phyloP scores from a whole-genome alignment of 306 rosid species.

The Cucumis sativus region Cucumber_9930_V3 NC_026660.2:22906501-22907000 shows the following conservation, averaged over 20 bases:
- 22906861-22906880: not conserved
- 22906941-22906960: too few species aligned
- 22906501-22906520: not conserved
- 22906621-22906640: not conserved
- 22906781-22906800: not conserved
- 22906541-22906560: not conserved
- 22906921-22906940: too few species aligned
- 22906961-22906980: not conserved
- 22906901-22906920: not conserved
- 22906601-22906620: not conserved
- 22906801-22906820: not conserved
- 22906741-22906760: conserved; percentile 11
- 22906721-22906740: conserved; percentile 13
- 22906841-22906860: too few species aligned
- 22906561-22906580: not conserved
- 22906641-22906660: not conserved
- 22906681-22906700: conserved; percentile 12
- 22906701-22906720: conserved; percentile 10
- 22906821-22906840: not conserved
- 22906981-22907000: not conserved
- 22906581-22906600: not conserved
- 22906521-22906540: not conserved
- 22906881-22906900: not conserved
- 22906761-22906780: conserved; percentile 1
- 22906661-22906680: conserved; percentile 7